phyloP scores from a whole-genome alignment of 331 rosid genomes.

The Ulmus americana region DNA sequence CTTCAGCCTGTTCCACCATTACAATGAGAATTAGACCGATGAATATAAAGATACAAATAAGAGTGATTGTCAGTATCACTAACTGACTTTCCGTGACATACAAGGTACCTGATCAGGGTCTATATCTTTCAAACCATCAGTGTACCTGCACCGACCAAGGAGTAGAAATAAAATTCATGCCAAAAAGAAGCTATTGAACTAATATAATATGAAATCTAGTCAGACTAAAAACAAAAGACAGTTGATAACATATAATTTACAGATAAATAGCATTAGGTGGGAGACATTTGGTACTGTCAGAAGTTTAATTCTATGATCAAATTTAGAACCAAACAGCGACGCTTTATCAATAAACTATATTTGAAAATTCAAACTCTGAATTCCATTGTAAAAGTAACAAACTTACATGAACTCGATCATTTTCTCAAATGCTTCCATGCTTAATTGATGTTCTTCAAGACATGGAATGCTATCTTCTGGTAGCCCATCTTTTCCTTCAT shows the following conservation, averaged over 20 bases:
- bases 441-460: constrained; percentile 77
- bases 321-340: background rate
- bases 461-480: constrained; percentile 52
- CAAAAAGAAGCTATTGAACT: background rate
- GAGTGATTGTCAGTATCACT: background rate
- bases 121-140: constrained; percentile 75
- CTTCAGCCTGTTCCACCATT: constrained; percentile 60
- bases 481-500: constrained; percentile 52
- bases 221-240: background rate
- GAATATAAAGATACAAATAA: background rate
- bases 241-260: background rate
- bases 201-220: background rate
- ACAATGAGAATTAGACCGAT: constrained; percentile 23
- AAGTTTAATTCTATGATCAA: background rate
- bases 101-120: constrained; percentile 69
- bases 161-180: constrained; percentile 10
- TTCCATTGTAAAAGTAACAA: constrained; percentile 13
- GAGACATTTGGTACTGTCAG: constrained; percentile 6
- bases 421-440: constrained; percentile 73
- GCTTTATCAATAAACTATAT: constrained; percentile 12
- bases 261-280: constrained; percentile 6
- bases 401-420: constrained; percentile 88
- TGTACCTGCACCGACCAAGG: constrained; percentile 64
- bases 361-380: background rate
- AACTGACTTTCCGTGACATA: constrained; percentile 14